phyloP scores from a whole-genome alignment of 2,329 filamentous ascomycete species.

The Chaetomium sp. region DNA sequence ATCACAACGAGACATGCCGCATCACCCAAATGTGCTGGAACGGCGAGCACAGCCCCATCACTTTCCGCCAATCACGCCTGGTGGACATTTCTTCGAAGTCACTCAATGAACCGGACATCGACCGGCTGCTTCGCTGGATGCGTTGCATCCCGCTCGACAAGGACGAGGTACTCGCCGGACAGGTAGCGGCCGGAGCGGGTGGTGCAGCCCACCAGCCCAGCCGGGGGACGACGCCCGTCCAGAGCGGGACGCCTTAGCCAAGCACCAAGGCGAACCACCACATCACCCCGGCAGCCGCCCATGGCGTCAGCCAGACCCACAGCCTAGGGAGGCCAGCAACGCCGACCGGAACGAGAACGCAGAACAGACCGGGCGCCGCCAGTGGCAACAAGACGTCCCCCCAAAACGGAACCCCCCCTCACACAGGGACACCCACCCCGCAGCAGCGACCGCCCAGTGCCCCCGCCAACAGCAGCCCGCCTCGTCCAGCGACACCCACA shows the following conservation, averaged over 20 bases:
- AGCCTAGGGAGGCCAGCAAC: neutral
- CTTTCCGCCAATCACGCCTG: constrained; percentile 1
- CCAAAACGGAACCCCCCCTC: neutral
- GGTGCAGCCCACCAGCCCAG: neutral
- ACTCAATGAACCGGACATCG: neutral
- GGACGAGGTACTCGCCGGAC: neutral
- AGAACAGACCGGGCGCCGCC: neutral
- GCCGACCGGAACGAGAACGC: neutral
- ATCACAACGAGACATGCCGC: neutral
- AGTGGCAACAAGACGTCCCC: neutral
- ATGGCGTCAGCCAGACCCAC: neutral
- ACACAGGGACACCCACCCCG: neutral
- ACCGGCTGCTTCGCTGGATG: neutral
- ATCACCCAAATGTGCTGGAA: constrained; percentile 9
- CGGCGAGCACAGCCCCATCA: neutral
- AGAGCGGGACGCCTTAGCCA: neutral
- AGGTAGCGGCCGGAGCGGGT: neutral
- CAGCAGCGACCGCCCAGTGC: neutral
- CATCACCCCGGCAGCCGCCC: neutral
- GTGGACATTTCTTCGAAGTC: neutral
- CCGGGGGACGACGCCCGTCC: neutral
- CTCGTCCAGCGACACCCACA: neutral
- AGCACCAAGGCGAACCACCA: neutral
- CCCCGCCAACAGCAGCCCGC: neutral
- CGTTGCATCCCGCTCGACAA: neutral